Percentiles rank a stretch among this genome's conserved stretches.
These are phyloP conservation scores for Alternaria sp. DNA, from an alignment of 2,329 filamentous ascomycete species.

Conservation along the genomic window DNA sequence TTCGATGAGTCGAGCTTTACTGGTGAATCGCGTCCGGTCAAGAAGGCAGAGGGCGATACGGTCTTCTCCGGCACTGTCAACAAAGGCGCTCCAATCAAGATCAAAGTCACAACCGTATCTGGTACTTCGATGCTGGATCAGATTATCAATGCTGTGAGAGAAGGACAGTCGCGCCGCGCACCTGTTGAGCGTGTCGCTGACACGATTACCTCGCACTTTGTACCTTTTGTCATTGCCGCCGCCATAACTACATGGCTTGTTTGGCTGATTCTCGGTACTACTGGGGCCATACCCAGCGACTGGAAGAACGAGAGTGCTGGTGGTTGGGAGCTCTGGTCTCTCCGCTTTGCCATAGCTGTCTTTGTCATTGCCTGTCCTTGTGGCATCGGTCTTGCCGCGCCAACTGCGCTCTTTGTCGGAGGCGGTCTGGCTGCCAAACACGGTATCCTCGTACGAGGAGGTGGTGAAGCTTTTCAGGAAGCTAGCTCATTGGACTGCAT, in stretches of 20 bases:
- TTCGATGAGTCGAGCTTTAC: constrained; percentile 95
- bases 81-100: constrained; percentile 68
- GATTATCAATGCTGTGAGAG: constrained; percentile 78
- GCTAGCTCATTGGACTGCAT: constrained; percentile 79
- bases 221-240: constrained; percentile 73
- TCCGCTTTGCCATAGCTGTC: constrained; percentile 85
- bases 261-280: constrained; percentile 72
- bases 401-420: constrained; percentile 83
- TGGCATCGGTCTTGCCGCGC: constrained; percentile 82
- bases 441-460: constrained; percentile 83
- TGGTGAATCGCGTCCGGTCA: constrained; percentile 74
- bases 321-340: constrained; percentile 76
- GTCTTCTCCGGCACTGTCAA: constrained; percentile 81
- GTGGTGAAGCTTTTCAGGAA: constrained; percentile 86
- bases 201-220: constrained; percentile 76
- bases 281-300: constrained; percentile 63
- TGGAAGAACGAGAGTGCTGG: constrained; percentile 65
- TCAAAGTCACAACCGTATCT: constrained; percentile 69
- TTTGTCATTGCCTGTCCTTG: constrained; percentile 90
- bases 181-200: constrained; percentile 80
- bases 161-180: constrained; percentile 78
- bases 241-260: constrained; percentile 75
- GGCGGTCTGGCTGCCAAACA: constrained; percentile 80
- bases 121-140: constrained; percentile 81
- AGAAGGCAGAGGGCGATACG: constrained; percentile 68